Evolutionary conservation across 164 flowering plant genomes (phyloP).

Genomic region (Warburgia ugandensis): DNA sequence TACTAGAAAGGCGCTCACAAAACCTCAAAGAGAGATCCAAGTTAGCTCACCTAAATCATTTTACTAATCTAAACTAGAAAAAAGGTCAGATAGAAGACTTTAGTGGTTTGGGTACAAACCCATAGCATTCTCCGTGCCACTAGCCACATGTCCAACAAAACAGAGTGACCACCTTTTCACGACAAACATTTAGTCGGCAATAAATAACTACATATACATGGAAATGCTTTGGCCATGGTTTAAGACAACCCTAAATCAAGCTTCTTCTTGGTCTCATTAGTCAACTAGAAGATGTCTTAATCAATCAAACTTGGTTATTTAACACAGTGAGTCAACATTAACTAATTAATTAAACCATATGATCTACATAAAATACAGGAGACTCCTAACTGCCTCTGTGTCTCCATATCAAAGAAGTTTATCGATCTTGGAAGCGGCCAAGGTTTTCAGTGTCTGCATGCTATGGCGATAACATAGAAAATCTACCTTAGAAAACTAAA

Average conservation of each 20-base stretch:
- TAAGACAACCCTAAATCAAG: background rate
- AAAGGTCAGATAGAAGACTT: too few relatives aligned
- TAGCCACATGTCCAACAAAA: background rate
- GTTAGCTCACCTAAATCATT: too few relatives aligned
- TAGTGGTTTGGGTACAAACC: too few relatives aligned
- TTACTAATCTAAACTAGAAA: too few relatives aligned
- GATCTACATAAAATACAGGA: background rate
- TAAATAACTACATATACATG: slow-evolving; percentile 3
- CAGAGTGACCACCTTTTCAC: slow-evolving; percentile 9
- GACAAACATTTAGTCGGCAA: too few relatives aligned
- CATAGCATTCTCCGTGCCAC: too few relatives aligned
- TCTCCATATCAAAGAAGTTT: background rate
- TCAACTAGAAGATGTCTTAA: background rate
- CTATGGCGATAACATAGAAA: background rate
- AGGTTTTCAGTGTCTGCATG: background rate
- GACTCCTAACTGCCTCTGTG: background rate
- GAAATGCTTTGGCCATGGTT: too few relatives aligned
- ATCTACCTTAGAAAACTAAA: background rate
- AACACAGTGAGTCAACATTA: slow-evolving; percentile 6
- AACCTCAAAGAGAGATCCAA: too few relatives aligned
- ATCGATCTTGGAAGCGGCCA: background rate
- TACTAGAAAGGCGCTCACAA: too few relatives aligned
- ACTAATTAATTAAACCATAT: slow-evolving; percentile 4
- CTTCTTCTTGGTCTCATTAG: slow-evolving; percentile 5
- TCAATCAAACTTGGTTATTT: background rate